phyloP scores from a whole-genome alignment of 1,284 basidiomycete genomes.

The Austroboletus niveus region DNA sequence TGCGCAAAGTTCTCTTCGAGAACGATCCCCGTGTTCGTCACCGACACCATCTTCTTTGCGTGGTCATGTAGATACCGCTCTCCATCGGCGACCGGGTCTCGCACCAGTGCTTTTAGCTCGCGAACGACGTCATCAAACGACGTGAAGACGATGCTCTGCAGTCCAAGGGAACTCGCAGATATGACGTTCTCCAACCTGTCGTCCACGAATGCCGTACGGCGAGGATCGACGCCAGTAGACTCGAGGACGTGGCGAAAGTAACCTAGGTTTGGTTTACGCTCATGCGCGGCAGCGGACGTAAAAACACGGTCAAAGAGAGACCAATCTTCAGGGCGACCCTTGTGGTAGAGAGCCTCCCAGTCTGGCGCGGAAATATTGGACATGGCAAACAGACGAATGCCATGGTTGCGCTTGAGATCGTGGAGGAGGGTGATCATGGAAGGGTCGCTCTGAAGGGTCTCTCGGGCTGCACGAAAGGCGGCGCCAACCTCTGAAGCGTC shows the following conservation, averaged over 20 bases:
- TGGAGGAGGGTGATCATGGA: conserved; percentile 17
- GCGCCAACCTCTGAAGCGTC: conserved; percentile 11
- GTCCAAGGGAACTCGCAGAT: conserved; percentile 19
- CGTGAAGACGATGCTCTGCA: conserved; percentile 24
- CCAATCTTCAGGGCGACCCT: conserved; percentile 16
- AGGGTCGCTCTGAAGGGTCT: conserved; percentile 11
- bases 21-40: conserved; percentile 15
- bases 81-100: conserved; percentile 19
- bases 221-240: conserved; percentile 19
- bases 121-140: conserved; percentile 16
- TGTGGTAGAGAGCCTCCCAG: conserved; percentile 19
- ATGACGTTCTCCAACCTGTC: conserved; percentile 24
- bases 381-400: conserved; percentile 22
- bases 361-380: conserved; percentile 23
- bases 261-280: conserved; percentile 26
- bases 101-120: conserved; percentile 18
- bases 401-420: conserved; percentile 6
- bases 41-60: conserved; percentile 18
- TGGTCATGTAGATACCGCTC: conserved; percentile 13
- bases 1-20: conserved; percentile 25
- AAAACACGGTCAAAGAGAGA: conserved; percentile 24
- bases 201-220: conserved; percentile 22
- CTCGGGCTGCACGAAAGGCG: conserved; percentile 9
- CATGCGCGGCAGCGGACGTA: conserved; percentile 18
- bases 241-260: conserved; percentile 20